Base-by-base conservation (phyloP, 2,329 filamentous ascomycete genomes). In the Bipolaris gigantea region DNA sequence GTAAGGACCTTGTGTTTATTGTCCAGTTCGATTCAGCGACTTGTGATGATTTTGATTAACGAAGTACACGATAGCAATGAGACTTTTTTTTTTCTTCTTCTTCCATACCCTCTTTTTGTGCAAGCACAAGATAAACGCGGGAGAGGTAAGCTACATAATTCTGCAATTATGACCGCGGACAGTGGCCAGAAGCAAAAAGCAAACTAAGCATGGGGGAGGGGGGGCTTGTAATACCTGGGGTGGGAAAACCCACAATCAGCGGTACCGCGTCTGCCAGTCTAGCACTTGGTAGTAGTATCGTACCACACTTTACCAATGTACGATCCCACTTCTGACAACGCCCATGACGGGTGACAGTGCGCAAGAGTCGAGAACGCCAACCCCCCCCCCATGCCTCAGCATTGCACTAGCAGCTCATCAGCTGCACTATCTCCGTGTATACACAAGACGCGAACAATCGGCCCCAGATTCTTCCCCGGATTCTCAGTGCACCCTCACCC, bases 41-140 rank as follows among this genome's bases (percentile, higher is more conserved):
- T 19, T 33, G 13, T 53, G 45, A 36, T 56, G 40, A 33, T 42
- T 35, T 44, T 46, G 35, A 3, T 43, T 46, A 33, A 36, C 19
- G 9, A 42, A 34, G 11, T 39, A 43, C 27, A 52, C 19, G 33
- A 40, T 15, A 39, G 23, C 27, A 45, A 40, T 30, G 11, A 30
- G 23, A 30, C 8, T 32, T 19, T n/a, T n/a, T n/a, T n/a, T n/a
- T n/a, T n/a, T n/a, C n/a, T n/a, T n/a, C n/a, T n/a, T 43, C 25
- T 23, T 34, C 8, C 9, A 3, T 8, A 40, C 9, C 7, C n/a
- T 25, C n/a, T 40, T 25, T 40, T 23, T 40, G 21, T 18, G 23
- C 38, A 40, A 25, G 21, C 19, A n/a, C 10, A 40, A 11, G 13
- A 15, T 23, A 30, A 11, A 7, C 2, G 27, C 10, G 10, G 3